Evolutionary conservation across 2,329 filamentous ascomycete genomes (phyloP).

Genomic region (Fusarium nurragi): DNA sequence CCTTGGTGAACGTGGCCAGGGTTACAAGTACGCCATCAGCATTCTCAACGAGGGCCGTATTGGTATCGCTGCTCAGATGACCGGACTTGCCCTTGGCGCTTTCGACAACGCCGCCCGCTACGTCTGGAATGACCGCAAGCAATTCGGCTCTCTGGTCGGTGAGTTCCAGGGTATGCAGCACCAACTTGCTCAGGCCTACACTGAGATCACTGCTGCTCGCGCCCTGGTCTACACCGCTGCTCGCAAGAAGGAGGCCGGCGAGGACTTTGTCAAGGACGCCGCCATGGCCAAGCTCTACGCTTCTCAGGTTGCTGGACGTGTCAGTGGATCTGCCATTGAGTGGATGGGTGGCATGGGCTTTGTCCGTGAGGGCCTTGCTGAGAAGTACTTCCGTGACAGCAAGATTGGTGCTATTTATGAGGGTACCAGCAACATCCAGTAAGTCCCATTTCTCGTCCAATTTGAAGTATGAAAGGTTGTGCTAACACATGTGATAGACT

Average conservation of each 20-base stretch:
- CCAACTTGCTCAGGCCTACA: constrained; percentile 95
- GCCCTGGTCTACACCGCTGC: constrained; percentile 96
- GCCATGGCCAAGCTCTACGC: constrained; percentile 98
- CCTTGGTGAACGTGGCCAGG: constrained; percentile 86
- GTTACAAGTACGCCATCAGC: constrained; percentile 97
- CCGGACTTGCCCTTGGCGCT: constrained; percentile 89
- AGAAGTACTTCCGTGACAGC: constrained; percentile 98
- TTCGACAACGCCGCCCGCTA: constrained; percentile 94
- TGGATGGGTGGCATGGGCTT: constrained; percentile 99
- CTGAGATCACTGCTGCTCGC: constrained; percentile 89
- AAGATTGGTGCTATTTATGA: constrained; percentile 99
- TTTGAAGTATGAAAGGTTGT: not conserved
- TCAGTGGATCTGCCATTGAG: constrained; percentile 87
- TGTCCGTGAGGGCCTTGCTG: constrained; percentile 91
- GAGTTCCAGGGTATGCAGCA: constrained; percentile 99
- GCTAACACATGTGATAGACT: constrained; percentile 54
- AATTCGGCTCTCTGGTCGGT: constrained; percentile 92
- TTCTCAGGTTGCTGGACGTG: constrained; percentile 88
- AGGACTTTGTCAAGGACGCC: constrained; percentile 94
- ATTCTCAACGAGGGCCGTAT: constrained; percentile 96
- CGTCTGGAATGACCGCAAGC: constrained; percentile 97
- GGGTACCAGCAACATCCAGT: constrained; percentile 83
- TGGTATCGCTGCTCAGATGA: constrained; percentile 99
- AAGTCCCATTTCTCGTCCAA: constrained; percentile 44
- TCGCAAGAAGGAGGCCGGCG: constrained; percentile 96